Conservation (phyloP, 2,329 filamentous ascomycete species). For the Diaporthe citriasiana region DNA sequence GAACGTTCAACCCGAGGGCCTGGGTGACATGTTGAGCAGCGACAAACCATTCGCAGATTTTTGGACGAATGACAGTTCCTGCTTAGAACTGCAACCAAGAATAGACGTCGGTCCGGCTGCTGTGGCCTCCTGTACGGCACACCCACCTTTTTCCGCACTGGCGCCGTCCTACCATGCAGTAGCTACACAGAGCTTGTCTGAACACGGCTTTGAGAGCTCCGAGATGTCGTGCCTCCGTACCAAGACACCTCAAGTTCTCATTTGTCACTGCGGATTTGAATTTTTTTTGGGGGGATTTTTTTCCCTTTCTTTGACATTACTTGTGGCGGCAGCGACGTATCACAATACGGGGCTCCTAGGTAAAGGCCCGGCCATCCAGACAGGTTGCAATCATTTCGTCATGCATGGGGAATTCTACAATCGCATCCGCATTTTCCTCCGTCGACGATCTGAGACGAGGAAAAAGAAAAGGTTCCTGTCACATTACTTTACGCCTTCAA, state of each 20-base stretch:
- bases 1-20: slow-evolving; percentile 41
- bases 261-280: slow-evolving; percentile 3
- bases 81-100: slow-evolving; percentile 32
- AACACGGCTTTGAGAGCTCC: slow-evolving; percentile 33
- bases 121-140: slow-evolving; percentile 22
- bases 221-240: slow-evolving; percentile 33
- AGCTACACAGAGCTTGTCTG: slow-evolving; percentile 20
- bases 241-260: slow-evolving; percentile 10
- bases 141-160: slow-evolving; percentile 10
- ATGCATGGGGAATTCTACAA: not conserved
- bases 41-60: slow-evolving; percentile 35
- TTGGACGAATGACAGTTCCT: slow-evolving; percentile 36
- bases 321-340: slow-evolving; percentile 25
- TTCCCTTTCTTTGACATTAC: not conserved
- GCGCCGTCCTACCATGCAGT: slow-evolving; percentile 14
- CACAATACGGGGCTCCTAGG: slow-evolving; percentile 26
- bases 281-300: not conserved
- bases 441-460: slow-evolving; percentile 5
- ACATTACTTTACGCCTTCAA: slow-evolving; percentile 17
- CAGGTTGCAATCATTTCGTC: slow-evolving; percentile 8
- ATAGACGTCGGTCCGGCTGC: slow-evolving; percentile 39
- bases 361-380: slow-evolving; percentile 13
- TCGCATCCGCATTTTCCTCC: not conserved
- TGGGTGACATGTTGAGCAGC: slow-evolving; percentile 40
- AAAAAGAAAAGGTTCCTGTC: not conserved